Evolutionary conservation across 73 alveolate genomes (phyloP).

Genomic region (Uronychia binucleata): DNA sequence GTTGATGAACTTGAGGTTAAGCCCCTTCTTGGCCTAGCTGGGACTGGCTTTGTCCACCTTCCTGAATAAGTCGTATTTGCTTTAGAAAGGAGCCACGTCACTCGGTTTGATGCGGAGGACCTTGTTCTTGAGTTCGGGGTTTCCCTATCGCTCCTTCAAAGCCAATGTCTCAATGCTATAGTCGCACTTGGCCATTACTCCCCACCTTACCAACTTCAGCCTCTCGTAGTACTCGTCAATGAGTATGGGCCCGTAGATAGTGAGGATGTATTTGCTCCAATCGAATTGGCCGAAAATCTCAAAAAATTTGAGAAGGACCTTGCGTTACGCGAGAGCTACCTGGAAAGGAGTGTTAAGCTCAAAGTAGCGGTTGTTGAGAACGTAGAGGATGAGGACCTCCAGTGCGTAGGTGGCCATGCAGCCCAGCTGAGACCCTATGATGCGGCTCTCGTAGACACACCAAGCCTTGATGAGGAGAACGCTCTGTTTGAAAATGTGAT

Average conservation of each 20-base stretch:
- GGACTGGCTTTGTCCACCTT: neutral
- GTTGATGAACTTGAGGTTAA: conserved; percentile 35
- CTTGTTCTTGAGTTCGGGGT: conserved; percentile 20
- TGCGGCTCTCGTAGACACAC: conserved; percentile 82
- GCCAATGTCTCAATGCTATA: conserved; percentile 24
- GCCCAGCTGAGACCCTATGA: conserved; percentile 84
- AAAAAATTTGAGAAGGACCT: conserved; percentile 77
- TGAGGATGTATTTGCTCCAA: conserved; percentile 78
- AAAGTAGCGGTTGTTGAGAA: conserved; percentile 69
- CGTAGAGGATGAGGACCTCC: conserved; percentile 76
- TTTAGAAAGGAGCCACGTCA: neutral
- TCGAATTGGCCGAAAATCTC: conserved; percentile 69
- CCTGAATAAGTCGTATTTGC: conserved; percentile 11
- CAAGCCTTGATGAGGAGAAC: conserved; percentile 83
- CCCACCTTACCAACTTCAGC: neutral
- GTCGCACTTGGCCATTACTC: neutral
- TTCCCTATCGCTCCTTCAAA: conserved; percentile 10
- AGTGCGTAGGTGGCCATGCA: conserved; percentile 86
- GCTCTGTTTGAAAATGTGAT: conserved; percentile 78
- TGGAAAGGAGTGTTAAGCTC: conserved; percentile 72
- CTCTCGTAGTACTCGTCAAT: neutral
- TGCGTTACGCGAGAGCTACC: conserved; percentile 75
- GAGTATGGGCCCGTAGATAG: conserved; percentile 55
- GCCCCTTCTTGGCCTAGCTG: conserved; percentile 6
- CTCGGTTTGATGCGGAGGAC: neutral